phyloP scores from a whole-genome alignment of 208 protist species.

The Dictyostelium gargantuum region DNA sequence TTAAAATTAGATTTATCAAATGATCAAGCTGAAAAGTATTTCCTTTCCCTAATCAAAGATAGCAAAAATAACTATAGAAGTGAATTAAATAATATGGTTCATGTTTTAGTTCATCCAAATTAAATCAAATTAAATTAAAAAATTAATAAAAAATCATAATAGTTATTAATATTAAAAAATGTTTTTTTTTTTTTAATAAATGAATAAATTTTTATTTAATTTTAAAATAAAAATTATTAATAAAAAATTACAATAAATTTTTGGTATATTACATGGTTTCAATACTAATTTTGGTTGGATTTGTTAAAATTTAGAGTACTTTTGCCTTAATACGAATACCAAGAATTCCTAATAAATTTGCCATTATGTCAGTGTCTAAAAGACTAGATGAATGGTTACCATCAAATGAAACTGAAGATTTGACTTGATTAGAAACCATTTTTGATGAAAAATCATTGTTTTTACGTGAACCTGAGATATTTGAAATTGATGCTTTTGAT shows the following conservation, averaged over 20 bases:
- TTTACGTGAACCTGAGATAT: background rate
- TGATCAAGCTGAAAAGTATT: background rate
- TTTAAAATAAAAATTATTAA: no score
- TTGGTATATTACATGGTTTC: no score
- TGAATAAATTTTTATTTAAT: no score
- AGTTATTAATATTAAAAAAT: no score
- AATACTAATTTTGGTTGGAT: no score
- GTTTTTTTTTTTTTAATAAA: no score
- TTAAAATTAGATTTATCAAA: constrained; percentile 7
- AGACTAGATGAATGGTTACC: background rate
- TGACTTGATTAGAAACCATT: background rate
- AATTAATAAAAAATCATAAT: no score
- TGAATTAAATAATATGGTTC: constrained; percentile 44
- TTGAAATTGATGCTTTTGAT: background rate
- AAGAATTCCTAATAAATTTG: background rate
- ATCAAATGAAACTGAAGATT: background rate
- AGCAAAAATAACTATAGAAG: constrained; percentile 6
- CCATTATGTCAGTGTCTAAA: background rate
- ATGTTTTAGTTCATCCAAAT: constrained; percentile 45
- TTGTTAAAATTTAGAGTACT: background rate
- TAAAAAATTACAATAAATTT: no score
- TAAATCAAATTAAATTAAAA: no score
- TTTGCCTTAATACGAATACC: background rate
- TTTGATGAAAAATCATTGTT: background rate
- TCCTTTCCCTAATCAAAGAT: background rate